Percentiles rank a stretch among this genome's conserved stretches.
Evolutionary conservation across 2,329 filamentous ascomycete genomes (phyloP).

Genomic region (Pseudogymnoascus sp.): DNA sequence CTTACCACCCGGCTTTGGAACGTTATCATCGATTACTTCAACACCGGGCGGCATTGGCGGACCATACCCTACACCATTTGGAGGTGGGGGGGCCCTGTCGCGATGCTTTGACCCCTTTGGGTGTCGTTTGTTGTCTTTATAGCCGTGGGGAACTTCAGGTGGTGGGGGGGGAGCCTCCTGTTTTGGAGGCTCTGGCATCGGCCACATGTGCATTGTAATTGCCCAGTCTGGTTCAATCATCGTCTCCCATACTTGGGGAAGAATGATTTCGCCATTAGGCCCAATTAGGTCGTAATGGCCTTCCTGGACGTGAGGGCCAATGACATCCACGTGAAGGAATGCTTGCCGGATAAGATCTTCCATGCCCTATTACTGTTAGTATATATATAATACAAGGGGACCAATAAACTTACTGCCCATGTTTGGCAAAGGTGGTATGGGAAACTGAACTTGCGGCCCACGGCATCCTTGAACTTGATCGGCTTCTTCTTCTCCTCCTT

Average conservation of each 20-base stretch:
- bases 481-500: constrained; percentile 47
- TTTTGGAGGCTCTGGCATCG: constrained; percentile 41
- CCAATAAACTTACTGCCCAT: constrained; percentile 58
- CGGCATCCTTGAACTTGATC: constrained; percentile 84
- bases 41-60: not conserved
- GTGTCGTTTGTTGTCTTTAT: not conserved
- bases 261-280: constrained; percentile 73
- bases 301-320: constrained; percentile 67
- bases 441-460: constrained; percentile 87
- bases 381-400: constrained; percentile 17
- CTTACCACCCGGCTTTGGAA: not conserved
- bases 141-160: not conserved
- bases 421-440: constrained; percentile 79
- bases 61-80: not conserved
- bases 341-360: constrained; percentile 80
- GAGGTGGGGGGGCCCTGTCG: not conserved
- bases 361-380: constrained; percentile 56
- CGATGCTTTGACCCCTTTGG: constrained; percentile 21
- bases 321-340: constrained; percentile 68
- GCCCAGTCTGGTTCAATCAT: constrained; percentile 71
- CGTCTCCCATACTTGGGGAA: constrained; percentile 74
- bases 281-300: constrained; percentile 76
- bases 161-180: constrained; percentile 32
- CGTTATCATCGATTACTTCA: not conserved
- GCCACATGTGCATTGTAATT: constrained; percentile 62